Percentiles rank a stretch among this genome's conserved stretches.
phyloP scores from a whole-genome alignment of 129 eudicot genomes.

The Arctium minus region DNA sequence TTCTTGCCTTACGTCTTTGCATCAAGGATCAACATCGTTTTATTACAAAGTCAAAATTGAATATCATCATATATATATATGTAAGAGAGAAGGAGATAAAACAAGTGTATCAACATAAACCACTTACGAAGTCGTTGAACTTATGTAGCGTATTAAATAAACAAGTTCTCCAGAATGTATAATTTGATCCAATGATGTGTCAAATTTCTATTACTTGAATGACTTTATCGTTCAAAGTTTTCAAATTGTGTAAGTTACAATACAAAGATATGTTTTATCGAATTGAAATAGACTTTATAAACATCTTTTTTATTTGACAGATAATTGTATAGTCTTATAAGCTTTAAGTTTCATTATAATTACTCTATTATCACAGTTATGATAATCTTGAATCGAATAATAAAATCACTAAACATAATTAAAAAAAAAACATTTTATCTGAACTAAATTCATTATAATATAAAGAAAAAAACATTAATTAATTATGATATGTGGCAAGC shows the following conservation, averaged over 20 bases:
- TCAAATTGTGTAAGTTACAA: background rate
- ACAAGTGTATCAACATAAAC: background rate
- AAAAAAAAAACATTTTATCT: too few species aligned
- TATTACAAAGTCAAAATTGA: background rate
- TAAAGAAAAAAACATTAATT: background rate
- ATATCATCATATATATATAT: background rate
- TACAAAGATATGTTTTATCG: background rate
- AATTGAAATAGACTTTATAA: too few species aligned
- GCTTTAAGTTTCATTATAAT: too few species aligned
- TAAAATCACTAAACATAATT: background rate
- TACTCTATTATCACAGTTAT: background rate
- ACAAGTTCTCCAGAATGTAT: background rate
- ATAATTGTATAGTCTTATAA: too few species aligned
- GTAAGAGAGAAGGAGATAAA: background rate
- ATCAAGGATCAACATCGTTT: background rate
- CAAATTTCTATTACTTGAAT: background rate
- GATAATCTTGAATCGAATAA: background rate
- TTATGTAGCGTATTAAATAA: background rate
- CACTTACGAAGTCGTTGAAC: background rate
- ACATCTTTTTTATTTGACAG: too few species aligned
- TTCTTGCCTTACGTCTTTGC: background rate
- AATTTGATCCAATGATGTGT: background rate
- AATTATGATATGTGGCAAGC: background rate
- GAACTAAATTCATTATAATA: background rate
- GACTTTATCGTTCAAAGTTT: background rate